Evolutionary conservation across 768 basidiomycete genomes (phyloP), one percentile per base, ranked within the genome.

Genomic region (Cyclocybe aegerita): DNA sequence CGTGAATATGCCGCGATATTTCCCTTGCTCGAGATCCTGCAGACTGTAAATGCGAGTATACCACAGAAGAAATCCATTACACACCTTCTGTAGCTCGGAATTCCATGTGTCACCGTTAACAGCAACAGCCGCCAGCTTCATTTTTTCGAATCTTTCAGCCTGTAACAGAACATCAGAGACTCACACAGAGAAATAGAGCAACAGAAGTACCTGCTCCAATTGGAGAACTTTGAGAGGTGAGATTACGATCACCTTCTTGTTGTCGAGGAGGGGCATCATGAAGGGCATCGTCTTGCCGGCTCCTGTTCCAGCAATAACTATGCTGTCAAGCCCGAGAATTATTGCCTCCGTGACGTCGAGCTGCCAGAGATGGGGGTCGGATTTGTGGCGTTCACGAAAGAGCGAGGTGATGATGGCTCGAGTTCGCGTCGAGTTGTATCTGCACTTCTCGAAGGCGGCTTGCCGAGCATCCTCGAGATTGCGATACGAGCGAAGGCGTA

Each of bases 241-340:
- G 10, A 75, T 63, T 5, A 75, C 56, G 6, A 72, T 35, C 0
- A 67, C 53, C 30, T 53, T 60, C 45, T 63, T 67, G 2, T 59
- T 37, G 1, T 15, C 34, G 37, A 70, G 50, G 4, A 69, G 44
- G 0, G 64, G 67, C 58, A 71, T 55, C 49, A 68, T 58, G 50
- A 71, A 73, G 0, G 70, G 70, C 33, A 73, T 67, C 1, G 72
- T 70, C 50, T 74, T 73, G 15, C 71, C 70, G 1, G 63, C 54
- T 4, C 69, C 68, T 9, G 69, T 71, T n/a, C 67, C 70, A n/a
- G 70, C 68, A 31, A 73, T 65, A 0, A 72, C 66, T 2, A 65
- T 45, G 16, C 52, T 55, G 53, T 74, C 70, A 1, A 74, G 54
- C 3, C 67, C 65, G 1, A 73, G 53, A 3, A 69, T 35, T 11